Percentiles rank a stretch among this genome's conserved stretches.
Conservation (phyloP, 768 basidiomycete species). For the Lactifluus echinatus region DNA sequence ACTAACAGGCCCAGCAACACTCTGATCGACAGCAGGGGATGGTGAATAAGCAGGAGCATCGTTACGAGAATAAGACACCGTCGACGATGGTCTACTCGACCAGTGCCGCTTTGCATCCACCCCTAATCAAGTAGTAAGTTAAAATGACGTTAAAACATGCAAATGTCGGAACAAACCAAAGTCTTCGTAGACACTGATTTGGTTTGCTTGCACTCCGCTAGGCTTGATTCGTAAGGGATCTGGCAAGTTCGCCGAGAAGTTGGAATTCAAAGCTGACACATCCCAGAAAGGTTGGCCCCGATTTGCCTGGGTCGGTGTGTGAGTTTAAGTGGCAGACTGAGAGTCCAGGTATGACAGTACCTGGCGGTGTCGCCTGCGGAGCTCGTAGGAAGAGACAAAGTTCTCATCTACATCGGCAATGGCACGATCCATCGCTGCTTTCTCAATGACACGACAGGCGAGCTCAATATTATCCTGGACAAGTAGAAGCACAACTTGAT, state of each 20-base stretch:
- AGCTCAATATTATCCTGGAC: constrained; percentile 90
- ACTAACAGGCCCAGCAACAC: constrained; percentile 32
- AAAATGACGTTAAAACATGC: neutral
- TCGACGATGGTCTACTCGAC: constrained; percentile 62
- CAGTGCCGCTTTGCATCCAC: constrained; percentile 48
- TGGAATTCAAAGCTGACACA: constrained; percentile 58
- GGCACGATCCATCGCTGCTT: constrained; percentile 95
- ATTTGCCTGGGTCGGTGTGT: constrained; percentile 38
- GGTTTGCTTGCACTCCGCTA: constrained; percentile 71
- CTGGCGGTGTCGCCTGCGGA: constrained; percentile 81
- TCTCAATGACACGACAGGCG: constrained; percentile 91
- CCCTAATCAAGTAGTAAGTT: constrained; percentile 26
- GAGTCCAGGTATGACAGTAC: constrained; percentile 30
- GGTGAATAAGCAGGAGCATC: constrained; percentile 44
- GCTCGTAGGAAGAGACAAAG: constrained; percentile 73
- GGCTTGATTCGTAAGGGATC: constrained; percentile 83
- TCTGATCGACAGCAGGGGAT: constrained; percentile 55
- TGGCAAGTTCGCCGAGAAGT: constrained; percentile 66
- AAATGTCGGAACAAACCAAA: constrained; percentile 64
- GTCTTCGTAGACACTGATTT: constrained; percentile 90
- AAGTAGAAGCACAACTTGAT: constrained; percentile 68
- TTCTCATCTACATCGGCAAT: constrained; percentile 88
- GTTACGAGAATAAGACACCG: constrained; percentile 51
- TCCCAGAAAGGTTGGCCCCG: constrained; percentile 85
- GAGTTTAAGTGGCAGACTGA: neutral